These are phyloP conservation scores for Nicotiana paniculata DNA, from an alignment of 257 asterid species.

Conservation along the genomic window DNA sequence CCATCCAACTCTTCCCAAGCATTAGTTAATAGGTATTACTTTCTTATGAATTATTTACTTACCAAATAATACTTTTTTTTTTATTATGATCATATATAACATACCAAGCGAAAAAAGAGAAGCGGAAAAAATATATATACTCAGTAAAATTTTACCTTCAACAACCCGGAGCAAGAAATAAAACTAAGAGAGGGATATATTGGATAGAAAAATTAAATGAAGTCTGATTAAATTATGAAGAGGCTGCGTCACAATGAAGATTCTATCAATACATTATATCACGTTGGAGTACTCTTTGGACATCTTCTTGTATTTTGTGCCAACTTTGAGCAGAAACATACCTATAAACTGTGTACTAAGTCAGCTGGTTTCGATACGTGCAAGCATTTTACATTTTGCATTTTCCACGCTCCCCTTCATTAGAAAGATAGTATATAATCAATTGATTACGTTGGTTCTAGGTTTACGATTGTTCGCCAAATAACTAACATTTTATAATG, in stretches of 20 bases:
- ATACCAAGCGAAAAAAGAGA: no score
- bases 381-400: constrained; percentile 3
- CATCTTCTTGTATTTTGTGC: not conserved
- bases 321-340: not conserved
- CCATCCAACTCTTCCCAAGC: no score
- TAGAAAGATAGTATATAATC: not conserved
- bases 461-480: not conserved
- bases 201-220: not conserved
- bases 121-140: not conserved
- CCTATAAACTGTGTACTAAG: not conserved
- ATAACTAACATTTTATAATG: not conserved
- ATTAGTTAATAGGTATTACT: no score
- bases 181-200: not conserved
- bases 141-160: not conserved
- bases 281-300: not conserved
- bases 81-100: no score
- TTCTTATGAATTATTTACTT: no score
- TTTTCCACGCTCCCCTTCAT: not conserved
- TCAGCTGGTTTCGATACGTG: not conserved
- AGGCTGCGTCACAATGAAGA: not conserved
- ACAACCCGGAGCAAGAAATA: not conserved
- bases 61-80: no score
- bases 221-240: not conserved
- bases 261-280: not conserved
- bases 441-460: not conserved